phyloP scores from a whole-genome alignment of 495 filamentous ascomycete species.

The Collariella sp. region DNA sequence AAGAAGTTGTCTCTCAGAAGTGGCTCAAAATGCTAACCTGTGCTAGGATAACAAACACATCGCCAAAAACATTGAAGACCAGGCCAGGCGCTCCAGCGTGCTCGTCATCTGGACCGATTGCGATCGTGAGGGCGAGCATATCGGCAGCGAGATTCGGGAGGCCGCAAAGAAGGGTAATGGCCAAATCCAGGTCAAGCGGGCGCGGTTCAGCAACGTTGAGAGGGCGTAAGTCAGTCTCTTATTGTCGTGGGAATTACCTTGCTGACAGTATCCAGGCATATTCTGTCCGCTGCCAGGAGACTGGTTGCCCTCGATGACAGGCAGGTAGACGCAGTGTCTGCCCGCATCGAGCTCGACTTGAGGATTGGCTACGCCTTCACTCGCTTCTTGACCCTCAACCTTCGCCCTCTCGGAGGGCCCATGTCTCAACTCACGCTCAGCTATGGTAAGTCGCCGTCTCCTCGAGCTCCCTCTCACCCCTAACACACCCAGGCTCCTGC shows the following conservation, averaged over 20 bases:
- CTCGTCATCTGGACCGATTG: constrained; percentile 99
- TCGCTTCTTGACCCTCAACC: constrained; percentile 68
- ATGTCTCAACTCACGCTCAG: constrained; percentile 62
- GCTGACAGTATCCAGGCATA: constrained; percentile 48
- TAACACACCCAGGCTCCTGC: constrained; percentile 60
- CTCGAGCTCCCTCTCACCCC: background rate
- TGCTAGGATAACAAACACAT: constrained; percentile 67
- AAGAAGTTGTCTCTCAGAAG: background rate
- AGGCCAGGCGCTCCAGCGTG: constrained; percentile 59
- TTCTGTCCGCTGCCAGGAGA: constrained; percentile 71
- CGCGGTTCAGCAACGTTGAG: constrained; percentile 92
- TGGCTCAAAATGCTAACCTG: constrained; percentile 5
- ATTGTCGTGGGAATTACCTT: background rate
- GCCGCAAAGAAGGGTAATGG: constrained; percentile 67
- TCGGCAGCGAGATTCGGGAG: constrained; percentile 83
- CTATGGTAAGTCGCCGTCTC: constrained; percentile 59
- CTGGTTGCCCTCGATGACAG: constrained; percentile 72
- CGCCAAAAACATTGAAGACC: constrained; percentile 70
- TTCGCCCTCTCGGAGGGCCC: constrained; percentile 56
- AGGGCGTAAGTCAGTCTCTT: constrained; percentile 56
- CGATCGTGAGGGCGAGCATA: constrained; percentile 95
- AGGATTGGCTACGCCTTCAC: constrained; percentile 89
- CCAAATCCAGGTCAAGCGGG: constrained; percentile 69
- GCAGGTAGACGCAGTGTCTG: constrained; percentile 80
- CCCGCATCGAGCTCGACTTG: constrained; percentile 86